Evolutionary conservation across 768 basidiomycete species (phyloP).

Genomic region (Suillus weaverae): DNA sequence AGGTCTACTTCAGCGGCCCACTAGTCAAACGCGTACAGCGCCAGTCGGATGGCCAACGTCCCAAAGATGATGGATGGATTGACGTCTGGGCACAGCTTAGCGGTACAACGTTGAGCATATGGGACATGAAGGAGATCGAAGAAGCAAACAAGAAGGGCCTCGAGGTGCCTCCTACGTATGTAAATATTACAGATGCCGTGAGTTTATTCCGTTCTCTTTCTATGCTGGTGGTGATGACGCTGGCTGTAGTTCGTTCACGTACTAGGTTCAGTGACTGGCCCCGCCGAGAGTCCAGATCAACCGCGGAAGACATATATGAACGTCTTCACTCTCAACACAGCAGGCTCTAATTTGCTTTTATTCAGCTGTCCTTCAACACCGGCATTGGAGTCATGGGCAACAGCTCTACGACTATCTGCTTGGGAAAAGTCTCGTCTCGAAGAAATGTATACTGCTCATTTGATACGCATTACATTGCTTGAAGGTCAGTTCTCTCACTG

Average conservation of each 20-base stretch:
- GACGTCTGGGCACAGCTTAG: constrained; percentile 90
- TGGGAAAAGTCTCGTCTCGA: constrained; percentile 97
- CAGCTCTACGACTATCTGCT: constrained; percentile 82
- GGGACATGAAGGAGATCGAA: constrained; percentile 89
- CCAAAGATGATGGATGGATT: constrained; percentile 78
- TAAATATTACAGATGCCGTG: constrained; percentile 88
- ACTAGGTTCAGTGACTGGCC: constrained; percentile 69
- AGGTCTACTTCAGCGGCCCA: constrained; percentile 85
- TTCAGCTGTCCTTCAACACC: constrained; percentile 80
- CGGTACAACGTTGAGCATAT: constrained; percentile 85
- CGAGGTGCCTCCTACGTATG: constrained; percentile 84
- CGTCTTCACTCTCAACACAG: constrained; percentile 90
- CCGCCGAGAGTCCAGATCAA: constrained; percentile 48
- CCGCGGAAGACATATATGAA: constrained; percentile 65
- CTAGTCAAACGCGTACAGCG: constrained; percentile 76
- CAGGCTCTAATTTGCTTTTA: constrained; percentile 84
- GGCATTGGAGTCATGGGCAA: constrained; percentile 84
- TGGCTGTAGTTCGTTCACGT: constrained; percentile 69
- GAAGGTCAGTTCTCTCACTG: constrained; percentile 35
- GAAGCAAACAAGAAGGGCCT: constrained; percentile 77
- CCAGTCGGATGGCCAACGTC: constrained; percentile 71
- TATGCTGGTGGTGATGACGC: constrained; percentile 11
- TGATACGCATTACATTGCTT: constrained; percentile 76
- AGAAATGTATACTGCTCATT: constrained; percentile 96
- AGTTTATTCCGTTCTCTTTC: constrained; percentile 34